Percentiles rank a stretch among this genome's conserved stretches.
Conservation (phyloP, 2,329 filamentous ascomycete species). For the Botrytis deweyae region DNA sequence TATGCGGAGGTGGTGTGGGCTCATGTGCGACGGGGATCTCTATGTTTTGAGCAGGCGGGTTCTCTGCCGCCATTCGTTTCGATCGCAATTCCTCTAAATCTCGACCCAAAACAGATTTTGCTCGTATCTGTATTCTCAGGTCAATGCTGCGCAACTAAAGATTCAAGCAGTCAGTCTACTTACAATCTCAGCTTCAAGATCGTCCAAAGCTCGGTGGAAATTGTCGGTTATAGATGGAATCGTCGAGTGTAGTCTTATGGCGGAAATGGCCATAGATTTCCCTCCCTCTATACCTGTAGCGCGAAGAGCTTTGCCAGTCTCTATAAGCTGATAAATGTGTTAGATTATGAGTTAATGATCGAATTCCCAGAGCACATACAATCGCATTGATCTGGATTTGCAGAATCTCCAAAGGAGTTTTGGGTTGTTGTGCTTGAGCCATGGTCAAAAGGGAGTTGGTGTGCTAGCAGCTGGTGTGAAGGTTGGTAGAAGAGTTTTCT, state of each 20-base stretch:
- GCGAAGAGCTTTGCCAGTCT: constrained; percentile 58
- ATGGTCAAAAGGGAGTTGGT: constrained; percentile 21
- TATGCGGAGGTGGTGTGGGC: constrained; percentile 29
- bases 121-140: constrained; percentile 43
- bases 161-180: constrained; percentile 28
- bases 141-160: constrained; percentile 10
- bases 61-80: constrained; percentile 36
- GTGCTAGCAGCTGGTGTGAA: neutral
- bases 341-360: constrained; percentile 6
- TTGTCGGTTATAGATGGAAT: constrained; percentile 37
- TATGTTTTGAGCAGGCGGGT: constrained; percentile 28
- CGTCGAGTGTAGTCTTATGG: constrained; percentile 29
- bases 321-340: constrained; percentile 49
- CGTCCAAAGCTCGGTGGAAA: constrained; percentile 53
- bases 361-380: constrained; percentile 43
- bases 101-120: constrained; percentile 56
- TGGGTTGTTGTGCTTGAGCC: constrained; percentile 28
- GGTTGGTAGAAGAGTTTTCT: neutral
- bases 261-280: constrained; percentile 40
- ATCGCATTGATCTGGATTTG: constrained; percentile 55
- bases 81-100: constrained; percentile 48
- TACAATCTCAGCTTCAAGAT: constrained; percentile 59
- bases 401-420: constrained; percentile 43
- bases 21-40: constrained; percentile 26
- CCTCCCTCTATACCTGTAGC: constrained; percentile 49